A percentile compares a stretch with the other conserved stretches of the same genome.
phyloP scores from a whole-genome alignment of 768 basidiomycete species.

The Chalciporus piperatus region DNA sequence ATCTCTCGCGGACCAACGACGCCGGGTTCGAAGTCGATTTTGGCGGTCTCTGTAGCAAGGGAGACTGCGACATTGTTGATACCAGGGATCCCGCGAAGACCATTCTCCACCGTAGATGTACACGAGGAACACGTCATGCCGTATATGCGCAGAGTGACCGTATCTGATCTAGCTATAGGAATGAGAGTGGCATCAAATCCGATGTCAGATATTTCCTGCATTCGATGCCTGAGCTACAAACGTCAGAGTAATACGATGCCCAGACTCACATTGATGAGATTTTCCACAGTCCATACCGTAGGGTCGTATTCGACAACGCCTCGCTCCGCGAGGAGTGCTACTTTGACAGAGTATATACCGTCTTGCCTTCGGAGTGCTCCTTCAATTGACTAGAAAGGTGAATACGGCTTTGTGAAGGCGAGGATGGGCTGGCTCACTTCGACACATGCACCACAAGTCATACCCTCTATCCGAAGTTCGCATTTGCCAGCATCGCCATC shows the following conservation, averaged over 20 bases:
- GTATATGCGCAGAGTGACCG: constrained; percentile 74
- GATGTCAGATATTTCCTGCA: constrained; percentile 87
- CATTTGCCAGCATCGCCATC: constrained; percentile 47
- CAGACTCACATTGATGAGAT: constrained; percentile 61
- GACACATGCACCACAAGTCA: constrained; percentile 89
- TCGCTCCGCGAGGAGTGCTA: constrained; percentile 96
- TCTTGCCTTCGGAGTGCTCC: constrained; percentile 74
- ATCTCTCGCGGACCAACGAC: constrained; percentile 81
- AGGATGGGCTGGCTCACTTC: constrained; percentile 50
- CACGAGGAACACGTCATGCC: constrained; percentile 92
- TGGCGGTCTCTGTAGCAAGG: constrained; percentile 72
- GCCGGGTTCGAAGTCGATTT: constrained; percentile 70
- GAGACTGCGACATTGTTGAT: constrained; percentile 70
- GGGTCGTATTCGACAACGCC: constrained; percentile 90
- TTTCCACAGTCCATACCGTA: constrained; percentile 72
- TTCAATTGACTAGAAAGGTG: constrained; percentile 66
- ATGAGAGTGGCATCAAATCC: constrained; percentile 88
- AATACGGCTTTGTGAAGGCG: neutral
- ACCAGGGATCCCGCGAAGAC: constrained; percentile 68
- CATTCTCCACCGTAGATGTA: constrained; percentile 69
- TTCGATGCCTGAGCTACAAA: constrained; percentile 3
- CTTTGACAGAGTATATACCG: constrained; percentile 90
- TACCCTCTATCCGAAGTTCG: constrained; percentile 81
- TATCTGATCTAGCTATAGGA: constrained; percentile 60
- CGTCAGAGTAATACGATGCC: neutral